phyloP scores from a whole-genome alignment of 228 moss, liverwort and hornwort species.

The Sphagnum fallax region DNA sequence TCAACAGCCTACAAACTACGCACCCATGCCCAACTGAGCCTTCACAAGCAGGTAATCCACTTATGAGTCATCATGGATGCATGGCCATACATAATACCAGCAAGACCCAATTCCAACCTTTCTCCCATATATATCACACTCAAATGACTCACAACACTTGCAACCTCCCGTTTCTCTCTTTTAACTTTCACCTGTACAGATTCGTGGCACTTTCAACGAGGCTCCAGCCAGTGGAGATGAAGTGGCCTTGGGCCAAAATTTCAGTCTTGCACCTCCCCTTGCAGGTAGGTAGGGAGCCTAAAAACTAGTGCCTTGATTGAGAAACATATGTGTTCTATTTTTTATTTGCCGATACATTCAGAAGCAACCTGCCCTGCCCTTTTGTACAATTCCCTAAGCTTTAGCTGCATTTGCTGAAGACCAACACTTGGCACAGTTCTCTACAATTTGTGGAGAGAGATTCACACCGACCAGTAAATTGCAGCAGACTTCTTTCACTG shows the following conservation, averaged over 20 bases:
- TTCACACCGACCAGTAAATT: slow-evolving; percentile 1
- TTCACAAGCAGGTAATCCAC: too few relatives aligned
- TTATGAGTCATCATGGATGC: too few relatives aligned
- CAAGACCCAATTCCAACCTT: slow-evolving; percentile 51
- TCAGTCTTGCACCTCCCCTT: slow-evolving; percentile 26
- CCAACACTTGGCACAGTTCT: slow-evolving; percentile 9
- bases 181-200: slow-evolving; percentile 32
- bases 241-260: slow-evolving; percentile 40
- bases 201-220: slow-evolving; percentile 38
- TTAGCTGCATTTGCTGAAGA: slow-evolving; percentile 12
- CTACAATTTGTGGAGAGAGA: neutral
- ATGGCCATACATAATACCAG: slow-evolving; percentile 14
- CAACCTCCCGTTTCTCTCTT: neutral
- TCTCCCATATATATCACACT: slow-evolving; percentile 32
- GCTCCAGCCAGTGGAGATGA: slow-evolving; percentile 34
- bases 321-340: slow-evolving; percentile 18
- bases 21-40: too few relatives aligned
- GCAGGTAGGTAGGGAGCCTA: slow-evolving; percentile 16
- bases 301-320: slow-evolving; percentile 47
- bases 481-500: slow-evolving; percentile 20
- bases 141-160: slow-evolving; percentile 26
- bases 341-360: slow-evolving; percentile 40
- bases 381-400: slow-evolving; percentile 29
- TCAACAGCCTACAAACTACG: too few relatives aligned
- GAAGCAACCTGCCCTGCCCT: slow-evolving; percentile 28